A percentile compares a stretch with the other conserved stretches of the same genome.
Evolutionary conservation across 2,329 filamentous ascomycete genomes (phyloP).

Genomic region (Emmonsia crescens): DNA sequence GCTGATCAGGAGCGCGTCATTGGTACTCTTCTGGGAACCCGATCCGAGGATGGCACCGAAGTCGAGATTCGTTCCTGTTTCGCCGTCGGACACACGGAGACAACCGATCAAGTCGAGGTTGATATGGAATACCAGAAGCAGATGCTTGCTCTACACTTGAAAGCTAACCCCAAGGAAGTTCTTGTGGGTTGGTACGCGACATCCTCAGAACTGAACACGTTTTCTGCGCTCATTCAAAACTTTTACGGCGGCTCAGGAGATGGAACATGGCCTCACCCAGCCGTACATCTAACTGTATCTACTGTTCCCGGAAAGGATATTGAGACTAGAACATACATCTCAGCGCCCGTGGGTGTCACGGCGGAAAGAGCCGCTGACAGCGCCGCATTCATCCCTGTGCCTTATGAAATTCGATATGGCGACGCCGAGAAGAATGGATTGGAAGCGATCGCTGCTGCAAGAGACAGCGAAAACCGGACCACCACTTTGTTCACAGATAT

Average conservation of each 20-base stretch:
- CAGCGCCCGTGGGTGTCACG: conserved; percentile 85
- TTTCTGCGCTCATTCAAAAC: conserved; percentile 97
- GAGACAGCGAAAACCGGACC: conserved; percentile 63
- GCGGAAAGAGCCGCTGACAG: conserved; percentile 90
- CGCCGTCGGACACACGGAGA: conserved; percentile 96
- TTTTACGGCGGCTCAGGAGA: conserved; percentile 97
- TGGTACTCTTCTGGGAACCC: conserved; percentile 82
- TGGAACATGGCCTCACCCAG: conserved; percentile 94
- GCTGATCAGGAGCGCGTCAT: conserved; percentile 92
- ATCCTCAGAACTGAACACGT: conserved; percentile 91
- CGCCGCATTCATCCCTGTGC: conserved; percentile 94
- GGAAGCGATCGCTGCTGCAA: conserved; percentile 73
- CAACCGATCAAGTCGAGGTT: conserved; percentile 96
- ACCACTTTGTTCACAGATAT: conserved; percentile 74
- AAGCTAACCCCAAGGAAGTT: conserved; percentile 85
- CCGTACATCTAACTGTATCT: conserved; percentile 88
- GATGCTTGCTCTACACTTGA: conserved; percentile 91
- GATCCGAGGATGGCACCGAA: conserved; percentile 93
- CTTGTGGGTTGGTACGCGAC: conserved; percentile 98
- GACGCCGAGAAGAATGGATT: conserved; percentile 67
- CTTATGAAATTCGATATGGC: conserved; percentile 83
- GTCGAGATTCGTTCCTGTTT: conserved; percentile 95
- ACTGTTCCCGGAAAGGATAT: conserved; percentile 83
- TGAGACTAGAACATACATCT: conserved; percentile 88
- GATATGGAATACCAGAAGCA: conserved; percentile 99